Evolutionary conservation across 2,329 filamentous ascomycete species (phyloP).

Genomic region (Aureobasidium sp.): DNA sequence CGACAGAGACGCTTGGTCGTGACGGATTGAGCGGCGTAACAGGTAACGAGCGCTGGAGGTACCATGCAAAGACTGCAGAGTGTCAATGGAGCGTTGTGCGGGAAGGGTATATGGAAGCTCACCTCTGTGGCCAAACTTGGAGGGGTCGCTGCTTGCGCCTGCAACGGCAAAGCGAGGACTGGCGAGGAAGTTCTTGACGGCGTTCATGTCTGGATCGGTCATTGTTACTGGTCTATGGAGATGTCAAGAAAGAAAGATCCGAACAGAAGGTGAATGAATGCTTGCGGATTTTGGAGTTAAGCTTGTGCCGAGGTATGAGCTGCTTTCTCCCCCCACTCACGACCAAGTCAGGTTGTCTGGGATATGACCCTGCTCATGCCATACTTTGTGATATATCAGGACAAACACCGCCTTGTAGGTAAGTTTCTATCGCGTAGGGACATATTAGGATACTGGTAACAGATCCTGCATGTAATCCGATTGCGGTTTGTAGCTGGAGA

Average conservation of each 20-base stretch:
- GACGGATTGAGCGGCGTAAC: constrained; percentile 80
- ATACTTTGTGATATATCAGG: not conserved
- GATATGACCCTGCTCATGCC: not conserved
- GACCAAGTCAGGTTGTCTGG: not conserved
- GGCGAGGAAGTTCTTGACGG: constrained; percentile 72
- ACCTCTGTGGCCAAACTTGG: constrained; percentile 88
- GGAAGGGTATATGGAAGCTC: constrained; percentile 13
- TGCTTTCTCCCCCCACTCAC: not conserved
- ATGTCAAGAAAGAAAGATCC: not conserved
- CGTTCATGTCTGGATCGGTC: constrained; percentile 47
- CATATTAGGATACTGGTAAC: not conserved
- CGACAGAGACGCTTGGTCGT: constrained; percentile 56
- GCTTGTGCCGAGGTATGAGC: not conserved
- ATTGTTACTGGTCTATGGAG: not conserved
- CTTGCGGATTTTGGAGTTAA: constrained; percentile 1
- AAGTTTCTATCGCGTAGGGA: not conserved
- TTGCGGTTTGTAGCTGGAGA: not conserved
- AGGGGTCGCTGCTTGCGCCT: constrained; percentile 75
- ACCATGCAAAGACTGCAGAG: constrained; percentile 76
- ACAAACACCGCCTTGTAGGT: not conserved
- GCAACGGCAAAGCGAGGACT: constrained; percentile 78
- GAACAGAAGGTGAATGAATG: not conserved
- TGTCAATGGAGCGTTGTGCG: constrained; percentile 8
- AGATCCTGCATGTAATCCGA: not conserved
- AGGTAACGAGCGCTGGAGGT: constrained; percentile 65